Evolutionary conservation across 345 rosid species (phyloP).

Genomic region (Streptanthus diversifolius): DNA sequence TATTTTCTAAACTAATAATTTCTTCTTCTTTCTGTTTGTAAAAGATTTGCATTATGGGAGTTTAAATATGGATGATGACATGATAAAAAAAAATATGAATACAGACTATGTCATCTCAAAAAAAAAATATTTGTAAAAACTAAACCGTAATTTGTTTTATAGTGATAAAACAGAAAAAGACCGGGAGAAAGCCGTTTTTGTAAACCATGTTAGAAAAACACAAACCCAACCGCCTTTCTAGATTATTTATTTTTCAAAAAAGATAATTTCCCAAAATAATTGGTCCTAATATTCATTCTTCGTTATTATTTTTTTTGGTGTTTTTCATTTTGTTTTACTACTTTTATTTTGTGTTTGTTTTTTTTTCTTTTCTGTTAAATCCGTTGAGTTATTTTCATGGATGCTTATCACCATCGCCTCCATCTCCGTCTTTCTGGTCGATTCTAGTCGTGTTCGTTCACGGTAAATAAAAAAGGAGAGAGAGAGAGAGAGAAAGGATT

Average conservation of each 20-base stretch:
- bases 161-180: neutral
- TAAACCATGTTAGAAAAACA: slow-evolving; percentile 1
- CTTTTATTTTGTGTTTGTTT: neutral
- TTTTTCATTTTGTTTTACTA: neutral
- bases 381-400: slow-evolving; percentile 33
- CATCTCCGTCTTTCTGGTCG: slow-evolving; percentile 15
- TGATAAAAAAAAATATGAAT: neutral
- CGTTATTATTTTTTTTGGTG: neutral
- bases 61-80: neutral
- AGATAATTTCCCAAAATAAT: neutral
- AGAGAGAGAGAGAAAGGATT: neutral
- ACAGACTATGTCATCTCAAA: neutral
- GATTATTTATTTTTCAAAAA: neutral
- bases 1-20: neutral
- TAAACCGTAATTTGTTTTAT: neutral
- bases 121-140: neutral
- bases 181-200: neutral
- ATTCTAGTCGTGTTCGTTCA: neutral
- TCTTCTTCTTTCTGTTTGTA: too few relatives aligned
- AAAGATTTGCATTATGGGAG: too few relatives aligned
- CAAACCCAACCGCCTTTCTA: neutral
- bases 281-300: slow-evolving; percentile 9
- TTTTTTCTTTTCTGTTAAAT: slow-evolving; percentile 28
- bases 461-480: neutral
- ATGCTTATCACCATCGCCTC: slow-evolving; percentile 21